Percentiles rank a stretch among this genome's conserved stretches.
Evolutionary conservation across 2,329 filamentous ascomycete species (phyloP).

Genomic region (Paecilomyces sp.): DNA sequence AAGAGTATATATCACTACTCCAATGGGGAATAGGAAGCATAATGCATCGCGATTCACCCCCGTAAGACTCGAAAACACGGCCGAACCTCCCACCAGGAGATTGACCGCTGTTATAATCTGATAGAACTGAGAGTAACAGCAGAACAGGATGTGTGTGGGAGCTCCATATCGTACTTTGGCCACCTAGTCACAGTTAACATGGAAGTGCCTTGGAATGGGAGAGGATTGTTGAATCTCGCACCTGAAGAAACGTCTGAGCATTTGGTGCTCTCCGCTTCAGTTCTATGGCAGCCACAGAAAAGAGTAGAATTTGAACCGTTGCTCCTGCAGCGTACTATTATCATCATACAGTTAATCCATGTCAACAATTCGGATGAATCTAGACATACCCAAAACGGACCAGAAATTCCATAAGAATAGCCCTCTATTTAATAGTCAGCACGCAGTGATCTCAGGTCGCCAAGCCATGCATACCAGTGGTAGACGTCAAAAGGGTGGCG

Average conservation of each 20-base stretch:
- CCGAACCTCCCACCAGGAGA: neutral
- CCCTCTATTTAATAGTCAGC: constrained; percentile 7
- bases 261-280: constrained; percentile 2
- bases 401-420: constrained; percentile 27
- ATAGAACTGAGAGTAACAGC: neutral
- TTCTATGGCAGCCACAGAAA: neutral
- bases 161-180: constrained; percentile 2
- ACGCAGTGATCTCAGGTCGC: neutral
- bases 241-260: constrained; percentile 4
- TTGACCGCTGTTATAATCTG: constrained; percentile 1
- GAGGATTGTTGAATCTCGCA: neutral
- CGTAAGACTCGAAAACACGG: constrained; percentile 27
- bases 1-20: constrained; percentile 26
- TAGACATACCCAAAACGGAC: constrained; percentile 6
- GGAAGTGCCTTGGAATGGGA: too few species aligned
- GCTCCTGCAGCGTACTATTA: neutral
- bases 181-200: neutral
- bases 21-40: constrained; percentile 18
- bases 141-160: constrained; percentile 1
- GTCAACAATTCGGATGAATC: neutral
- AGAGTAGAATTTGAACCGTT: neutral
- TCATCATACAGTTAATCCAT: neutral
- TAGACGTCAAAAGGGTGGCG: constrained; percentile 33
- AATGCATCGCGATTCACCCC: constrained; percentile 22
- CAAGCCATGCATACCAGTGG: constrained; percentile 15